Evolutionary conservation across 331 rosid genomes (phyloP).

Genomic region (Cydonia oblonga): DNA sequence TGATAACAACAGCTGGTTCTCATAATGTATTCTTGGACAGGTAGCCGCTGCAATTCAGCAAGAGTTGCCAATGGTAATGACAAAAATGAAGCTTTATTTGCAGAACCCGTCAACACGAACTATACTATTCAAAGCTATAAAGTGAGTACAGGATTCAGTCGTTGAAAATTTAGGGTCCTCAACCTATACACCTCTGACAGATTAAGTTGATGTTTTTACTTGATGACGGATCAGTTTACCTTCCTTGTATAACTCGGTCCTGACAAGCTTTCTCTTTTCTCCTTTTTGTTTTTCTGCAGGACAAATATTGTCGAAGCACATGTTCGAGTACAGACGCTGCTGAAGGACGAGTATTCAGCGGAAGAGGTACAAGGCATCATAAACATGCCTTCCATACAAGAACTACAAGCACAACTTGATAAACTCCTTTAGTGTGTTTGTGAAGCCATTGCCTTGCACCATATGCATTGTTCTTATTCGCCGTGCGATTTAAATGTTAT

Average conservation of each 20-base stretch:
- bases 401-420: conserved; percentile 67
- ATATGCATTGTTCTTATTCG: not conserved
- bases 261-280: not conserved
- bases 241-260: not conserved
- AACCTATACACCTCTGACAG: not conserved
- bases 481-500: not conserved
- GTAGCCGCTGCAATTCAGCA: conserved; percentile 66
- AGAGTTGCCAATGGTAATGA: conserved; percentile 69
- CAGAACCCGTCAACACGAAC: conserved; percentile 79
- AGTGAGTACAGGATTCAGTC: conserved; percentile 33
- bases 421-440: conserved; percentile 34
- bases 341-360: conserved; percentile 65
- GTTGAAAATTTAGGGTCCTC: not conserved
- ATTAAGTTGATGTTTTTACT: not conserved
- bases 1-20: conserved; percentile 1
- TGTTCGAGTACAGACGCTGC: conserved; percentile 56
- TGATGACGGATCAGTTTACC: not conserved
- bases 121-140: conserved; percentile 91
- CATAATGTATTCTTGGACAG: conserved; percentile 31
- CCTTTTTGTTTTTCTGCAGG: conserved; percentile 24
- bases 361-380: conserved; percentile 62
- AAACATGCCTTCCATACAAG: conserved; percentile 55
- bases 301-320: conserved; percentile 94
- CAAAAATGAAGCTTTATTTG: conserved; percentile 89
- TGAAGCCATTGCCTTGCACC: conserved; percentile 6